These are phyloP conservation scores for Syzygium oleosum DNA, from an alignment of 345 rosid genomes.

Conservation along the genomic window DNA sequence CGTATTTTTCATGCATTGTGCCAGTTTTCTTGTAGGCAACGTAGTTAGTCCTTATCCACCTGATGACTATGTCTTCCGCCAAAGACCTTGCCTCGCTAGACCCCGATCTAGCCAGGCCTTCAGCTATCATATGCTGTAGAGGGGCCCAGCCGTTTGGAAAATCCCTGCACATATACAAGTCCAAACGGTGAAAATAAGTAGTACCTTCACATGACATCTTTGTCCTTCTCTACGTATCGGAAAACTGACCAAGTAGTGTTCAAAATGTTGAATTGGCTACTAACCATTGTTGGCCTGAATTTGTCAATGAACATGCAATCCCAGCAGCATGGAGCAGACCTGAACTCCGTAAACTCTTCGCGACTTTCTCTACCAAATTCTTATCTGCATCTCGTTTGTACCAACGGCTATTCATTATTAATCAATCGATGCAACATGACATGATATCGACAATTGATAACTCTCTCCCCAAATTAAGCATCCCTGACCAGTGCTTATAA, in stretches of 20 bases:
- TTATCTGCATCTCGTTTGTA: constrained; percentile 27
- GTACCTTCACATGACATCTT: neutral
- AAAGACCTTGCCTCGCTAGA: constrained; percentile 40
- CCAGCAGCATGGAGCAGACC: constrained; percentile 62
- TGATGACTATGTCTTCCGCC: constrained; percentile 64
- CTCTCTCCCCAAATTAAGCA: neutral
- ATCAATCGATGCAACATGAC: neutral
- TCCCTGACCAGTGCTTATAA: neutral
- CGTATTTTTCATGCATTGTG: constrained; percentile 30
- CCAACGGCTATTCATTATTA: neutral
- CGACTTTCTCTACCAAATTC: constrained; percentile 45
- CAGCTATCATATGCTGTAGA: constrained; percentile 66
- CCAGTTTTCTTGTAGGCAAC: constrained; percentile 27
- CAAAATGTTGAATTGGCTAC: neutral
- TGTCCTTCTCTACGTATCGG: neutral
- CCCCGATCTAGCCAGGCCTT: constrained; percentile 55
- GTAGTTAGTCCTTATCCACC: constrained; percentile 70
- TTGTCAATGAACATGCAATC: constrained; percentile 60
- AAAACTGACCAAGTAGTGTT: neutral
- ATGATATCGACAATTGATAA: neutral
- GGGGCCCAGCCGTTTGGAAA: constrained; percentile 97
- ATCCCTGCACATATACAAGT: constrained; percentile 52
- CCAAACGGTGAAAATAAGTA: neutral
- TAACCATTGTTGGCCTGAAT: constrained; percentile 79
- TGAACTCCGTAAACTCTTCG: constrained; percentile 45